Conservation (phyloP, 2,329 filamentous ascomycete species). For the Exophiala spinifera region DNA sequence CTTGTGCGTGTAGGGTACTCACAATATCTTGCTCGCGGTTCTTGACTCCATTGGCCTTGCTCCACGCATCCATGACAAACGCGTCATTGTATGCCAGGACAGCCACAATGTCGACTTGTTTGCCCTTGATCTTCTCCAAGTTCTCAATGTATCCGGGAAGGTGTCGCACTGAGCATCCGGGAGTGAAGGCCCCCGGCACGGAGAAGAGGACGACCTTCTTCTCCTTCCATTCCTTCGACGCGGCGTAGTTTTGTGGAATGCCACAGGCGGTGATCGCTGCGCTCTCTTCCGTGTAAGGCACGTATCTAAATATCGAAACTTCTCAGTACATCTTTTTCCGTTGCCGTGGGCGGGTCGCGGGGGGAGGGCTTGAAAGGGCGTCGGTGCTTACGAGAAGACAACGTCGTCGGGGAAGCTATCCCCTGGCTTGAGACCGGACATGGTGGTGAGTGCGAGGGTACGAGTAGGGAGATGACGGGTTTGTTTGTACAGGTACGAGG, state of each 20-base stretch:
- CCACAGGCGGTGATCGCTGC: constrained; percentile 72
- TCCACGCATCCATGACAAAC: constrained; percentile 85
- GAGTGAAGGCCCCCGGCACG: constrained; percentile 77
- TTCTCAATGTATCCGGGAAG: constrained; percentile 76
- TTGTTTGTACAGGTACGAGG: background rate
- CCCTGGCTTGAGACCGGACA: constrained; percentile 72
- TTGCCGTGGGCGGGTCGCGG: background rate
- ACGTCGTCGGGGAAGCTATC: constrained; percentile 80
- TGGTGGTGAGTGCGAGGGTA: constrained; percentile 38
- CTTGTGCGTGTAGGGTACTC: constrained; percentile 35
- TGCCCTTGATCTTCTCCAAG: constrained; percentile 66
- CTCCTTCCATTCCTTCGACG: constrained; percentile 69
- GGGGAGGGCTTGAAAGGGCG: background rate
- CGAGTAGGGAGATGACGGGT: background rate
- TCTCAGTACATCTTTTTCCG: constrained; percentile 16
- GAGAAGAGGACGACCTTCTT: constrained; percentile 71
- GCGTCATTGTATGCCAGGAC: constrained; percentile 82
- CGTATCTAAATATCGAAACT: constrained; percentile 58
- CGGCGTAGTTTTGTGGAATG: constrained; percentile 72
- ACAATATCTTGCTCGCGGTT: constrained; percentile 61
- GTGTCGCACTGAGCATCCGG: constrained; percentile 78
- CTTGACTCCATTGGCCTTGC: constrained; percentile 78
- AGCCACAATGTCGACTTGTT: constrained; percentile 78
- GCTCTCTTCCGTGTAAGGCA: constrained; percentile 69
- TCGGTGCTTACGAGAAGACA: constrained; percentile 62